Conservation (phyloP, 169 alveolate genomes). For the Babesia ovata region DNA sequence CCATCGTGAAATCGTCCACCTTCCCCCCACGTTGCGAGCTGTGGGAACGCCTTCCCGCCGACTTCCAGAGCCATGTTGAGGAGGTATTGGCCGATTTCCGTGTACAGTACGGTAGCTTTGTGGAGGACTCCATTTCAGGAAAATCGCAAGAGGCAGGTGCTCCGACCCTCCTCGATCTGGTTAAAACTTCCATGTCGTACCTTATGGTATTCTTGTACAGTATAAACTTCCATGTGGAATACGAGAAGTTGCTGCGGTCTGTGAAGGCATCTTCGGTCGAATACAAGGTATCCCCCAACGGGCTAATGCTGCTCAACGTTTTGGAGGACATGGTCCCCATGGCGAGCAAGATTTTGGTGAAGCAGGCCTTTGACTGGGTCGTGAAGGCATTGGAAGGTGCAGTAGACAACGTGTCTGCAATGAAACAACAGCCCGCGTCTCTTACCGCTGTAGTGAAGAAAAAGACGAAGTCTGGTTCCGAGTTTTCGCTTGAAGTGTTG, state of each 20-base stretch:
- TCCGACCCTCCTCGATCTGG: slow-evolving; percentile 36
- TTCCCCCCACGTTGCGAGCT: slow-evolving; percentile 20
- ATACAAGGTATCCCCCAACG: slow-evolving; percentile 39
- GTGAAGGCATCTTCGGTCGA: slow-evolving; percentile 30
- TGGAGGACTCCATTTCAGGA: slow-evolving; percentile 17
- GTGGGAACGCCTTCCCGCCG: slow-evolving; percentile 15
- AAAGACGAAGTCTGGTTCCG: slow-evolving; percentile 8
- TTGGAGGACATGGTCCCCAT: slow-evolving; percentile 25
- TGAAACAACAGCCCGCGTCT: slow-evolving; percentile 17
- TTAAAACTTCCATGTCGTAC: slow-evolving; percentile 27
- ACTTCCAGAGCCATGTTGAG: background rate
- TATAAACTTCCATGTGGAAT: slow-evolving; percentile 27
- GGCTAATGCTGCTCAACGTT: slow-evolving; percentile 24
- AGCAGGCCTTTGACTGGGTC: slow-evolving; percentile 39
- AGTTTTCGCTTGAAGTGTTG: slow-evolving; percentile 13
- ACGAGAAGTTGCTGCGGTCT: slow-evolving; percentile 6
- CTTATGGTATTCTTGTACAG: slow-evolving; percentile 40
- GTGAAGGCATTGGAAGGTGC: slow-evolving; percentile 22
- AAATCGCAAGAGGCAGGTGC: background rate
- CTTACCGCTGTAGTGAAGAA: slow-evolving; percentile 45
- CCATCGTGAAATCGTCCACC: background rate
- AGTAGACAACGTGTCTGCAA: background rate
- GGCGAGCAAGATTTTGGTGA: slow-evolving; percentile 49
- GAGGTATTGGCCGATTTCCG: background rate
- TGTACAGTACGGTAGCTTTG: background rate